These are phyloP conservation scores for Ascocoryne sarcoides DNA, from an alignment of 2,329 filamentous ascomycete species.

Conservation along the genomic window DNA sequence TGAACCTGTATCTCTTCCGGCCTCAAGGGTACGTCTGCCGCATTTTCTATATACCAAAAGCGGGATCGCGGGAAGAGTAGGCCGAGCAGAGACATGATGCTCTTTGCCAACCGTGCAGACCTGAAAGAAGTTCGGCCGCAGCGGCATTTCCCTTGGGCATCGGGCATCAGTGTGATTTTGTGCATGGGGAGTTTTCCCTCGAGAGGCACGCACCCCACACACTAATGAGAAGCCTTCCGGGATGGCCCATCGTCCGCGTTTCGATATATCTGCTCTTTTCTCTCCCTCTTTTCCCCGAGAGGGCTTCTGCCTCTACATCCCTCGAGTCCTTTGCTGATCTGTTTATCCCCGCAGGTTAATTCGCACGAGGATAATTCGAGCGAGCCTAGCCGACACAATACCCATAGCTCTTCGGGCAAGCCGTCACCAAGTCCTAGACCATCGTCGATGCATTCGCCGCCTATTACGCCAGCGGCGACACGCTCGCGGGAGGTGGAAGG, in stretches of 20 bases:
- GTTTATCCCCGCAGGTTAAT: conserved; percentile 37
- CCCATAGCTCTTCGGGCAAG: conserved; percentile 54
- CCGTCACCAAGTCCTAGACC: conserved; percentile 62
- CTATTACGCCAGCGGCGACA: conserved; percentile 78
- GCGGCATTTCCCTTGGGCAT: conserved; percentile 7
- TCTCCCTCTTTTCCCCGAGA: conserved; percentile 6
- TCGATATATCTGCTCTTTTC: conserved; percentile 11
- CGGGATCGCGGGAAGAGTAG: no score
- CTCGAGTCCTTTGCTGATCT: conserved; percentile 14
- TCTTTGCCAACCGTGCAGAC: no score
- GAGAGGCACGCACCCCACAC: conserved; percentile 20
- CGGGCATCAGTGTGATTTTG: conserved; percentile 9
- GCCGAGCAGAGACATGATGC: no score
- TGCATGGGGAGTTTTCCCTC: conserved; percentile 13
- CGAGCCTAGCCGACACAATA: conserved; percentile 55
- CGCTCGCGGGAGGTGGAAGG: conserved; percentile 41
- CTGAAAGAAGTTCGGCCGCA: conserved; percentile 5
- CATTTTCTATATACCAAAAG: no score
- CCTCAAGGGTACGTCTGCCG: conserved; percentile 61
- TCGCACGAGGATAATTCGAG: conserved; percentile 50
- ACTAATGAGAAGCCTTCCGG: conserved; percentile 10
- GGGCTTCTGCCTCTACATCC: conserved; percentile 1
- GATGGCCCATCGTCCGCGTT: conserved; percentile 16
- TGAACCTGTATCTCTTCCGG: conserved; percentile 81
- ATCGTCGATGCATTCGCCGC: conserved; percentile 74